A percentile compares a stretch with the other conserved stretches of the same genome.
Evolutionary conservation across 306 rosid species (phyloP).

Genomic region (Fragaria vesca): DNA sequence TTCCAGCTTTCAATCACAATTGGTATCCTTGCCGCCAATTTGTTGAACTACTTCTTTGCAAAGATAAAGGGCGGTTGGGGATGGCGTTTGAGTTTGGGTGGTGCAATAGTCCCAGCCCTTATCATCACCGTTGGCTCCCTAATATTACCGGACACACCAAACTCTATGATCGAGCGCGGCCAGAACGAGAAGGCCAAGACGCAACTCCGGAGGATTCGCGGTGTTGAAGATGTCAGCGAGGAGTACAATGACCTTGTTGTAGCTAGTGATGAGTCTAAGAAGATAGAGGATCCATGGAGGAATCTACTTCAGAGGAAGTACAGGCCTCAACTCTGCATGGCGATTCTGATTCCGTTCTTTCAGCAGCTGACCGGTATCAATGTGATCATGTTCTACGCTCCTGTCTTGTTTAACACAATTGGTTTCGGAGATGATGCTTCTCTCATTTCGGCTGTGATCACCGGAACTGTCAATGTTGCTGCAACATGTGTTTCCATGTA

Average conservation of each 20-base stretch:
- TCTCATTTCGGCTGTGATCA: conserved; percentile 93
- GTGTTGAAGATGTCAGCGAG: conserved; percentile 59
- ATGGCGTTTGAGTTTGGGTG: conserved; percentile 92
- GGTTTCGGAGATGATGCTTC: conserved; percentile 65
- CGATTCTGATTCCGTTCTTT: conserved; percentile 68
- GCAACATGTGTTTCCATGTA: conserved; percentile 75
- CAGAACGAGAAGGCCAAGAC: conserved; percentile 46
- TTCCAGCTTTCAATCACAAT: conserved; percentile 81
- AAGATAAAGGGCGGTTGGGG: conserved; percentile 97
- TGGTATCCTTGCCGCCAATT: conserved; percentile 80
- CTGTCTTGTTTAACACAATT: conserved; percentile 69
- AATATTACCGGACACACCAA: conserved; percentile 81
- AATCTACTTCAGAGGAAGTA: conserved; percentile 62
- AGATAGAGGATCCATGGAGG: conserved; percentile 75
- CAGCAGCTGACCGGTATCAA: conserved; percentile 91
- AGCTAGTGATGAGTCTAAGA: conserved; percentile 58
- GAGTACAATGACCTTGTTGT: conserved; percentile 70
- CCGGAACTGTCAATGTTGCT: conserved; percentile 65
- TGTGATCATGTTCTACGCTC: conserved; percentile 92
- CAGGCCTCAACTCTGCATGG: conserved; percentile 77
- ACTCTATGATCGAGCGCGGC: conserved; percentile 87
- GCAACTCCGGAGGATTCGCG: conserved; percentile 51
- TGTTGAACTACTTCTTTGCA: conserved; percentile 81
- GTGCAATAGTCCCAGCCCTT: conserved; percentile 84
- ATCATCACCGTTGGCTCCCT: conserved; percentile 65